A percentile compares a stretch with the other conserved stretches of the same genome.
Evolutionary conservation across 306 rosid genomes (phyloP).

Genomic region (Glycine tomentella): DNA sequence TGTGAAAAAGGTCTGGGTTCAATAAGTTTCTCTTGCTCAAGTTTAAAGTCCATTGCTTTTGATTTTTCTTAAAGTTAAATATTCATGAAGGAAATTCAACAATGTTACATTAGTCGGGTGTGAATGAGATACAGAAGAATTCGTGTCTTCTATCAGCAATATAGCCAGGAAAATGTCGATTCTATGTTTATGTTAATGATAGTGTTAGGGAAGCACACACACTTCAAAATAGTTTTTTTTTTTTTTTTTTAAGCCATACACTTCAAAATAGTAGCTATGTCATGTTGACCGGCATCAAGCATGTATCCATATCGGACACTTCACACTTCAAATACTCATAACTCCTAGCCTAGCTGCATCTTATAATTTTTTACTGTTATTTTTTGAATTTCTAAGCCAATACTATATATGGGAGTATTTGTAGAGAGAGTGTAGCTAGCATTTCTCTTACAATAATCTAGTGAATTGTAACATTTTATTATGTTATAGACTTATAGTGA

Average conservation of each 20-base stretch:
- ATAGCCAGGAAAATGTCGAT: conserved; percentile 22
- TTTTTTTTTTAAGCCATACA: too few species aligned
- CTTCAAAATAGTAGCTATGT: too few species aligned
- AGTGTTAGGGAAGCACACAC: too few species aligned
- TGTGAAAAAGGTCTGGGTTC: conserved; percentile 67
- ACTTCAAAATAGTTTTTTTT: too few species aligned
- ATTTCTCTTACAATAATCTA: neutral
- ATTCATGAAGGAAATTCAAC: neutral
- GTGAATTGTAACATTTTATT: too few species aligned
- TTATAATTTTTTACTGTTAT: neutral
- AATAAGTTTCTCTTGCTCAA: conserved; percentile 28
- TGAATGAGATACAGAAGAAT: conserved; percentile 33
- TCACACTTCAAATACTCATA: neutral
- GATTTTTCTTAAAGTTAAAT: conserved; percentile 26
- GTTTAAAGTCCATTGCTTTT: conserved; percentile 34
- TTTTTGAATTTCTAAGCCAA: neutral
- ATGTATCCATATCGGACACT: neutral
- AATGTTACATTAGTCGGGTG: conserved; percentile 24
- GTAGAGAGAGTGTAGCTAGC: neutral
- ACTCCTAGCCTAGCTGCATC: neutral
- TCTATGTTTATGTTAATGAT: conserved; percentile 5
- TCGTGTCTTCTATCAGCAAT: conserved; percentile 14
- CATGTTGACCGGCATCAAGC: neutral
- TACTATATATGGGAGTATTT: neutral
- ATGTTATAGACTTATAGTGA: neutral